These are phyloP conservation scores for Nigrospora sphaerica DNA, from an alignment of 2,329 filamentous ascomycete genomes.

Conservation along the genomic window DNA sequence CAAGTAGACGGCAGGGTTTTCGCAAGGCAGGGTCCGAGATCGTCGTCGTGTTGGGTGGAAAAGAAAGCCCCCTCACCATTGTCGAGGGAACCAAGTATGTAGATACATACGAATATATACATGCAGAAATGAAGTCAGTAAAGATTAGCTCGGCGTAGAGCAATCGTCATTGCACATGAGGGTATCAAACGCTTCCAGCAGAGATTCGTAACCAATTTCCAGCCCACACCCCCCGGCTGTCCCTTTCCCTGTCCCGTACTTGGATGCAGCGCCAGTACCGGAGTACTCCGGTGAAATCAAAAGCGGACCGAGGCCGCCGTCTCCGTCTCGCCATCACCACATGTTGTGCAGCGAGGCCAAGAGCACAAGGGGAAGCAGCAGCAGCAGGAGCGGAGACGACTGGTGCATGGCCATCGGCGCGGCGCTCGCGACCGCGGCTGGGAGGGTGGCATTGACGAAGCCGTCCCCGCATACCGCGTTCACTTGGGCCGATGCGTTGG, in stretches of 20 bases:
- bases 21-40: no score
- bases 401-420: constrained; percentile 9
- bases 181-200: constrained; percentile 1
- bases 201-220: no score
- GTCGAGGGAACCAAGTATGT: background rate
- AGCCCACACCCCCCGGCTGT: no score
- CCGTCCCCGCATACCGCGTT: constrained; percentile 55
- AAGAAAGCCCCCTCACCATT: background rate
- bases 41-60: background rate
- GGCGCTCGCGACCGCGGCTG: constrained; percentile 22
- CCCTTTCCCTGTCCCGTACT: no score
- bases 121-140: background rate
- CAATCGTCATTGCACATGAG: background rate
- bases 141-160: background rate
- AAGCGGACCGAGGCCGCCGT: no score
- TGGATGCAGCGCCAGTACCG: no score
- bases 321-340: no score
- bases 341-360: constrained; percentile 1
- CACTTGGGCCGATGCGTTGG: constrained; percentile 62
- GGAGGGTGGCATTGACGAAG: constrained; percentile 52
- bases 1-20: no score
- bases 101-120: background rate
- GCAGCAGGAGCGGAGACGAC: constrained; percentile 11
- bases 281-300: no score
- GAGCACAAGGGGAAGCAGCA: constrained; percentile 15